These are phyloP conservation scores for Lepidium sativum DNA, from an alignment of 345 rosid species.

Conservation along the genomic window DNA sequence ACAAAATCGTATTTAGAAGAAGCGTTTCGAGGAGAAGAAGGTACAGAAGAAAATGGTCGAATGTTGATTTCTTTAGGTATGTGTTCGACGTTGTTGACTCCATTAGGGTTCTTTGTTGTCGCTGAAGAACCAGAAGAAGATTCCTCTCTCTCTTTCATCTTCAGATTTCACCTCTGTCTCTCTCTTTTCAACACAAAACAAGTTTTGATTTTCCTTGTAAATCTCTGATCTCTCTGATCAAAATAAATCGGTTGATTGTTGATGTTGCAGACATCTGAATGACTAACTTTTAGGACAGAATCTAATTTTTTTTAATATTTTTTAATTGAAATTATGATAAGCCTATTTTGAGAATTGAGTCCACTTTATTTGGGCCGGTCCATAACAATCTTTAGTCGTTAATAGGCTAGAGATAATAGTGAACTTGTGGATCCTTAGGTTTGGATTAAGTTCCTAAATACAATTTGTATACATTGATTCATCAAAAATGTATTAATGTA, in stretches of 20 bases:
- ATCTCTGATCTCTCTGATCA: neutral
- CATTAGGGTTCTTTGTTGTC: neutral
- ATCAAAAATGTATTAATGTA: too few species aligned
- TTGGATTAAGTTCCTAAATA: too few species aligned
- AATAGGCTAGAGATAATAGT: too few species aligned
- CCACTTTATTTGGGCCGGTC: too few species aligned
- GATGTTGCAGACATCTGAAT: constrained; percentile 14
- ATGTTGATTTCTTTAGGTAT: constrained; percentile 23
- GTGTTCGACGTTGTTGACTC: constrained; percentile 22
- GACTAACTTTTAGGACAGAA: neutral
- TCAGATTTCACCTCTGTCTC: neutral
- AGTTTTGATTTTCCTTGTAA: neutral
- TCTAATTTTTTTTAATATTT: too few species aligned
- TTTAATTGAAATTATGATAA: neutral
- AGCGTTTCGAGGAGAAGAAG: constrained; percentile 58
- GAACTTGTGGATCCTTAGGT: too few species aligned
- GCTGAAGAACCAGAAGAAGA: constrained; percentile 20
- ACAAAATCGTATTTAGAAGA: constrained; percentile 82
- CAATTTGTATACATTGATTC: too few species aligned
- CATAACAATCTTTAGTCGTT: too few species aligned
- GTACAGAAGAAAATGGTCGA: constrained; percentile 33
- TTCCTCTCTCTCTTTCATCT: constrained; percentile 20
- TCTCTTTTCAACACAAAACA: neutral
- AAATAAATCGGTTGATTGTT: neutral
- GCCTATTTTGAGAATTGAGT: neutral